Evolutionary conservation across 2,329 filamentous ascomycete genomes (phyloP).

Genomic region (Colletotrichum sp.): DNA sequence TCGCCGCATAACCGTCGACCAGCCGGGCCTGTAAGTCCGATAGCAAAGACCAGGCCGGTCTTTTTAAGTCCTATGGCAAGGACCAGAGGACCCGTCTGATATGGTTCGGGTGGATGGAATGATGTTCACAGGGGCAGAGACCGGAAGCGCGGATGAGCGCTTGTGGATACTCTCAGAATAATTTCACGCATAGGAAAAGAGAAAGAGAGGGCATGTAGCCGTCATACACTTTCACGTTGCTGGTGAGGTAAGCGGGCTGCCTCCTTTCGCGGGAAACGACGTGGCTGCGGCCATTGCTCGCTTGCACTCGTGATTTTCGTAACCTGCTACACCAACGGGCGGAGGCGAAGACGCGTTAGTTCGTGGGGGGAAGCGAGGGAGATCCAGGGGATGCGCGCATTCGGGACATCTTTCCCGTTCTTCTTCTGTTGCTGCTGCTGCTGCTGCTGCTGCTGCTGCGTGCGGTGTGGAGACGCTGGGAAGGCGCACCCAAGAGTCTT

Average conservation of each 20-base stretch:
- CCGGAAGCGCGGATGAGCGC: background rate
- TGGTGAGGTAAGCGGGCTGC: background rate
- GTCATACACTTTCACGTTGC: background rate
- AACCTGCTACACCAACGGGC: background rate
- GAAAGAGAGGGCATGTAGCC: background rate
- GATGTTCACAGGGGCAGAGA: background rate
- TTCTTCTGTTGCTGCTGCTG: background rate
- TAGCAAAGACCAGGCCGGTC: background rate
- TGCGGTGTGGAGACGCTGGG: background rate
- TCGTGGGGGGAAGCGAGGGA: background rate
- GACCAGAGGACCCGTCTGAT: background rate
- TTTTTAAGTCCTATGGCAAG: background rate
- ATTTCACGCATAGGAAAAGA: background rate
- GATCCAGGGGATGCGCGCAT: background rate
- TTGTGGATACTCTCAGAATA: background rate
- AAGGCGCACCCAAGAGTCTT: background rate
- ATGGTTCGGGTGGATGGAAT: background rate
- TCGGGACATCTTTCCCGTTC: background rate
- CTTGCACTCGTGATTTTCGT: background rate
- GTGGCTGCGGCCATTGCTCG: background rate
- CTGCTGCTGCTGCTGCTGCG: background rate
- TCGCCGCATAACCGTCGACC: background rate
- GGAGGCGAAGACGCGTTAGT: background rate
- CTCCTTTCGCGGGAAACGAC: background rate
- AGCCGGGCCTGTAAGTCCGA: background rate